These are phyloP conservation scores for Starmera caribaea DNA, from an alignment of 805 yeast genomes.

Conservation along the genomic window DNA sequence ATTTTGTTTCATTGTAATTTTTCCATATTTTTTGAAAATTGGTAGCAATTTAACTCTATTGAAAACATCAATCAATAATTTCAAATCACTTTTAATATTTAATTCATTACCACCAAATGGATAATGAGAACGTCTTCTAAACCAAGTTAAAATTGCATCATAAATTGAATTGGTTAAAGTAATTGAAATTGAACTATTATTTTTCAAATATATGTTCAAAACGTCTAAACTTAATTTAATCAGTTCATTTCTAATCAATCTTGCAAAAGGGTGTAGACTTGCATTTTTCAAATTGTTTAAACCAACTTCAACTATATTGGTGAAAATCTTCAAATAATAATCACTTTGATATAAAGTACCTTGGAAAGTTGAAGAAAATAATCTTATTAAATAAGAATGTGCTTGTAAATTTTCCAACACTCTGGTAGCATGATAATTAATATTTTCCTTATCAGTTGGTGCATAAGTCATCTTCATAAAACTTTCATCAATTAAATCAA, in stretches of 20 bases:
- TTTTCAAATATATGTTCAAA: constrained; percentile 42
- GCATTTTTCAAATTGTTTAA: constrained; percentile 44
- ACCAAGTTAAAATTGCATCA: constrained; percentile 75
- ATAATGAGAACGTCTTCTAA: constrained; percentile 46
- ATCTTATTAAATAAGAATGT: constrained; percentile 56
- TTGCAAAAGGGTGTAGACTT: constrained; percentile 75
- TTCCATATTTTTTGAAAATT: constrained; percentile 10
- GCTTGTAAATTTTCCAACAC: constrained; percentile 49
- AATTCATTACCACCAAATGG: constrained; percentile 82
- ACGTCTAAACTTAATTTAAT: constrained; percentile 60
- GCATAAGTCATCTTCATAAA: constrained; percentile 77
- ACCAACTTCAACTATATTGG: constrained; percentile 48
- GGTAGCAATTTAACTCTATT: constrained; percentile 10
- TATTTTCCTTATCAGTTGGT: constrained; percentile 62
- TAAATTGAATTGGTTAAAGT: constrained; percentile 38
- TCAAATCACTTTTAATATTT: constrained; percentile 60
- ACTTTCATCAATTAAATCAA: constrained; percentile 52
- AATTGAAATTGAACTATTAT: constrained; percentile 34
- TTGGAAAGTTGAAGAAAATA: constrained; percentile 70
- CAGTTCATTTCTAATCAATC: constrained; percentile 67
- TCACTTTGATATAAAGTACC: constrained; percentile 67
- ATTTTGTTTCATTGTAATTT: constrained; percentile 35
- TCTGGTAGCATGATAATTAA: constrained; percentile 39
- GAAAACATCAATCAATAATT: constrained; percentile 43
- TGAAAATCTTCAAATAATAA: constrained; percentile 59